Percentiles rank a stretch among this genome's conserved stretches.
Evolutionary conservation across 2,329 filamentous ascomycete genomes (phyloP).

Genomic region (Ophiocordyceps camponoti-rufipedis): DNA sequence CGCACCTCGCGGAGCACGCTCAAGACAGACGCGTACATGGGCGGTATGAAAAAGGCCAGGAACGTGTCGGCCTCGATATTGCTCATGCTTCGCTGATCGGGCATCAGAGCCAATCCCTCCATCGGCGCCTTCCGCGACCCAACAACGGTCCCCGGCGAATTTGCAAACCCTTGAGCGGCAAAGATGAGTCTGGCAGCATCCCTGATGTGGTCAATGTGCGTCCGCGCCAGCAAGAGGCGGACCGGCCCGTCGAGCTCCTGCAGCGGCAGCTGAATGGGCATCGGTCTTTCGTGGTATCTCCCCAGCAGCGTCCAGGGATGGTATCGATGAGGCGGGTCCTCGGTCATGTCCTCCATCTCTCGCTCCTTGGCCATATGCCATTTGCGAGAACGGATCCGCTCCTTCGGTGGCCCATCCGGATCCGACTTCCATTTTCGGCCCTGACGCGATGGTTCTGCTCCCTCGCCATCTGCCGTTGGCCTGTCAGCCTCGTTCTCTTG

Average conservation of each 20-base stretch:
- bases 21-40: constrained; percentile 49
- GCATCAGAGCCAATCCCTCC: constrained; percentile 44
- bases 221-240: constrained; percentile 44
- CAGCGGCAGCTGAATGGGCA: constrained; percentile 58
- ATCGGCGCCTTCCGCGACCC: constrained; percentile 28
- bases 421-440: neutral
- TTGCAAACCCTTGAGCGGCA: neutral
- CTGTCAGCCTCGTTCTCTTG: no score
- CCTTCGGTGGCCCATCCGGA: neutral
- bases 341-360: constrained; percentile 7
- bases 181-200: neutral
- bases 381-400: neutral
- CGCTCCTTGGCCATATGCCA: neutral
- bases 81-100: constrained; percentile 47
- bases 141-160: neutral
- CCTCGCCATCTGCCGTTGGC: neutral
- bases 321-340: constrained; percentile 26
- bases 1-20: constrained; percentile 55
- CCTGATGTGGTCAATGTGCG: constrained; percentile 53
- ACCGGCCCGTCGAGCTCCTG: constrained; percentile 54
- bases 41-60: constrained; percentile 50
- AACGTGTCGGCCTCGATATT: constrained; percentile 62
- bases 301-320: constrained; percentile 61
- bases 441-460: neutral
- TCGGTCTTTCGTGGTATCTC: constrained; percentile 55